These are phyloP conservation scores for Amanita jacksonii DNA, from an alignment of 768 basidiomycete species.

Conservation along the genomic window DNA sequence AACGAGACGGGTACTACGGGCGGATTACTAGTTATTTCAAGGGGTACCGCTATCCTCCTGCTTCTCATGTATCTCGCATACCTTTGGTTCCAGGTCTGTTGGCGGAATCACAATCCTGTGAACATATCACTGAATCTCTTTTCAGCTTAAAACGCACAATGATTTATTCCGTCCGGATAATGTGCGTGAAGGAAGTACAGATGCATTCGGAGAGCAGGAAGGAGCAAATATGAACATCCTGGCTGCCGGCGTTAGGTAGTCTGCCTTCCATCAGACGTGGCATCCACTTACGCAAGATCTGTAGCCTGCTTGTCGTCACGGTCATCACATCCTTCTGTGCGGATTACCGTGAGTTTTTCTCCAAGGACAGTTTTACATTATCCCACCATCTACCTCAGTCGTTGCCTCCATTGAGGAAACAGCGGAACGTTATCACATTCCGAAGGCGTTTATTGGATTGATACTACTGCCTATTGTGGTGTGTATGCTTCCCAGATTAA, in stretches of 20 bases:
- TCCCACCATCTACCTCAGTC: slow-evolving; percentile 34
- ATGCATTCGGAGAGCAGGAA: slow-evolving; percentile 25
- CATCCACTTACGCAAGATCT: slow-evolving; percentile 1
- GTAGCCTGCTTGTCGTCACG: slow-evolving; percentile 63
- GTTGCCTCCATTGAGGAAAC: slow-evolving; percentile 92
- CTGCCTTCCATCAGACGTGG: not conserved
- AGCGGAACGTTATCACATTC: slow-evolving; percentile 69
- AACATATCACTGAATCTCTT: not conserved
- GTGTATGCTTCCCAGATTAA: slow-evolving; percentile 17
- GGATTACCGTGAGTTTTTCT: slow-evolving; percentile 51
- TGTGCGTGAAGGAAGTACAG: not conserved
- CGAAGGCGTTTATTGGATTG: slow-evolving; percentile 78
- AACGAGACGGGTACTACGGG: slow-evolving; percentile 16
- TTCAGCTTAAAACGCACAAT: slow-evolving; percentile 63
- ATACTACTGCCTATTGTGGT: slow-evolving; percentile 86
- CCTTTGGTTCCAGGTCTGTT: slow-evolving; percentile 62
- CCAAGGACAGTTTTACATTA: slow-evolving; percentile 9
- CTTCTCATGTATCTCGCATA: slow-evolving; percentile 67
- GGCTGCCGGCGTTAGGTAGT: slow-evolving; percentile 48
- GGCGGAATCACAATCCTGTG: not conserved
- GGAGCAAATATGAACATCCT: slow-evolving; percentile 58
- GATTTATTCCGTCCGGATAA: slow-evolving; percentile 34
- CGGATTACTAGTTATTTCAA: slow-evolving; percentile 42
- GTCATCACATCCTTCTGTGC: slow-evolving; percentile 83
- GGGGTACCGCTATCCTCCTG: slow-evolving; percentile 72